Base-by-base conservation (phyloP, 495 filamentous ascomycete genomes). In the Daldinia loculata region DNA sequence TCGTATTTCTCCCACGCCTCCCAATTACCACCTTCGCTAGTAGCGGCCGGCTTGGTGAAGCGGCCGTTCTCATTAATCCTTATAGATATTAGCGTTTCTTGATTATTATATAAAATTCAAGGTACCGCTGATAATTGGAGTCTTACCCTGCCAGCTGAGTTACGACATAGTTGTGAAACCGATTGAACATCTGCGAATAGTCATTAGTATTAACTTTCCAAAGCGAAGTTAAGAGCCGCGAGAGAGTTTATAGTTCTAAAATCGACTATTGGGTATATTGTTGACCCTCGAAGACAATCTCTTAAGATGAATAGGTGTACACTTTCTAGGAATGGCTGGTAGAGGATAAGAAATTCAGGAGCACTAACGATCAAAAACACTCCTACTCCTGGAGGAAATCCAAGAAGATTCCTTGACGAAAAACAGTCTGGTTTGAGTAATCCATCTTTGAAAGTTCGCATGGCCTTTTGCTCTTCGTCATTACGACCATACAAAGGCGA, bases 121-220 rank as follows among this genome's bases (percentile, higher is more conserved):
- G 6, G 8, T 48, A 3, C 0, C 30, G 4, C 1, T n/a, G 7
- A 6, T 36, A n/a, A 6, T 78, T 39, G 8, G 26, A 15, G 39
- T 32, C 64, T 72, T 58, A 72, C 70, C 14, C 78, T 4, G 85
- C 85, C 5, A 94, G 84, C 64, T 92, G 85, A 51, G 89, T 87
- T 39, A 89, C 91, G 27, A 92, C 87, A 72, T 93, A 84, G 78
- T 96, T 96, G 80, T 96, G 93, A 80, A 94, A 93, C 61, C 92
- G 82, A 69, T 88, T 89, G 80, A 89, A 89, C 85, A 88, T 88
- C 70, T 72, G 9, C 17, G 8, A 12, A 24, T 12, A 14, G 2
- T 24, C 0, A 9, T 48, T 48, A 48, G 19, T 48, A 24, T 27
- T 14, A 14, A 53, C 29, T 3, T 9, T 6, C 27, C 7, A 17